A percentile compares a stretch with the other conserved stretches of the same genome.
Conservation (phyloP, 176 grass and related monocot genomes). For the Pontederia crassipes region DNA sequence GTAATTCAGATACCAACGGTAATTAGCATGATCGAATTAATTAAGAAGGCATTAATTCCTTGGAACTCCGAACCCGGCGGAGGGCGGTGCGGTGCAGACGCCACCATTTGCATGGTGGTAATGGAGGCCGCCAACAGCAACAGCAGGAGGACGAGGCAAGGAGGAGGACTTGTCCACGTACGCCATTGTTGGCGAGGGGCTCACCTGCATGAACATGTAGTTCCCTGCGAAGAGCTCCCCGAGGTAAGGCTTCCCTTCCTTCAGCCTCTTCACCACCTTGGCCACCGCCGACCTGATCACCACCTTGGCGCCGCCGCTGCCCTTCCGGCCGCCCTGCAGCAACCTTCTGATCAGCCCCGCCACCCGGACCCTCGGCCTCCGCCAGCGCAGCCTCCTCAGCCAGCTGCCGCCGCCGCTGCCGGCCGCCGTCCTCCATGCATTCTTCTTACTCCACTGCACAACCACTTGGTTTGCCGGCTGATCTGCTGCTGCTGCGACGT, state of each 20-base stretch:
- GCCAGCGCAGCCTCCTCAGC: slow-evolving; percentile 1
- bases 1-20: no score
- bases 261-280: slow-evolving; percentile 48
- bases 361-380: slow-evolving; percentile 37
- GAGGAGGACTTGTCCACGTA: slow-evolving; percentile 15
- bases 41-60: no score
- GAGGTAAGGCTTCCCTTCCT: slow-evolving; percentile 56
- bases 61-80: no score
- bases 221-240: slow-evolving; percentile 80
- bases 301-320: slow-evolving; percentile 21
- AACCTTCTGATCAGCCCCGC: slow-evolving; percentile 21
- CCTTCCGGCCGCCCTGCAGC: slow-evolving; percentile 28
- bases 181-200: slow-evolving; percentile 33
- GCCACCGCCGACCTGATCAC: slow-evolving; percentile 11
- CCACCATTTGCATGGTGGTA: no score
- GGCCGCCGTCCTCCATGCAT: not conserved
- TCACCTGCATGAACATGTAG: slow-evolving; percentile 95
- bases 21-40: no score
- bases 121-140: no score
- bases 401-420: slow-evolving; percentile 5
- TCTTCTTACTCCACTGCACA: slow-evolving; percentile 12
- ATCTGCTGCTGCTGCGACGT: no score
- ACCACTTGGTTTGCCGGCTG: no score
- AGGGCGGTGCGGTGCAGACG: no score
- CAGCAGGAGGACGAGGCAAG: not conserved